These are phyloP conservation scores for Vaccinium darrowii DNA, from an alignment of 148 eudicot species.

Conservation along the genomic window DNA sequence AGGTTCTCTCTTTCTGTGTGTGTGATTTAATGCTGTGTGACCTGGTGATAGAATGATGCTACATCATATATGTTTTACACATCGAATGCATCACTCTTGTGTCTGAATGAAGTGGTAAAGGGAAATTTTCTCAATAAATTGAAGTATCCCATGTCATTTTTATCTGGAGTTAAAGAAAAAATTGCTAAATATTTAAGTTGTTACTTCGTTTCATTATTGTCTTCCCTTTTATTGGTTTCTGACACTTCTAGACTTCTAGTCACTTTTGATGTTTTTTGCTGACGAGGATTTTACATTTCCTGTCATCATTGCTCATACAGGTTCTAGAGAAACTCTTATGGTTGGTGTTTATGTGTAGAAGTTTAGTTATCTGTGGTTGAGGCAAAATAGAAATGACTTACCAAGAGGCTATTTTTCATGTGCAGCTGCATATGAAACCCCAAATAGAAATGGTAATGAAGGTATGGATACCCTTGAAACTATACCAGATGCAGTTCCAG, in stretches of 20 bases:
- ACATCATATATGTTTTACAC: neutral
- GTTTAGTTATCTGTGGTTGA: neutral
- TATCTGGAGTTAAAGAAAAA: neutral
- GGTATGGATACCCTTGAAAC: conserved; percentile 80
- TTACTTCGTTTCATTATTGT: neutral
- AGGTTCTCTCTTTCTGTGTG: conserved; percentile 33
- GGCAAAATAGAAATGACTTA: neutral
- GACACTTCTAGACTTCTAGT: no score
- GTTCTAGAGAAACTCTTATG: neutral
- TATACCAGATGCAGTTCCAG: conserved; percentile 91
- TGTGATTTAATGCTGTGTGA: neutral
- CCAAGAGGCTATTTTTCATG: conserved; percentile 6
- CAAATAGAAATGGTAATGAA: conserved; percentile 53
- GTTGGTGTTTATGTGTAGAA: neutral
- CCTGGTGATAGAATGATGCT: neutral
- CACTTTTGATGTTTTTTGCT: no score
- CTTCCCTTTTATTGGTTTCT: neutral
- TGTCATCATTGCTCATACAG: neutral
- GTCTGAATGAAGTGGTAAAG: neutral
- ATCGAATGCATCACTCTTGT: neutral
- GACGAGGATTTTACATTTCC: no score
- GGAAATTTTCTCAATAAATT: neutral
- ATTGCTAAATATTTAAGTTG: neutral
- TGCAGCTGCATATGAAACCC: conserved; percentile 51
- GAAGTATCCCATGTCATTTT: conserved; percentile 4